phyloP scores from a whole-genome alignment of 2,329 filamentous ascomycete genomes.

The Aspergillus ustus region DNA sequence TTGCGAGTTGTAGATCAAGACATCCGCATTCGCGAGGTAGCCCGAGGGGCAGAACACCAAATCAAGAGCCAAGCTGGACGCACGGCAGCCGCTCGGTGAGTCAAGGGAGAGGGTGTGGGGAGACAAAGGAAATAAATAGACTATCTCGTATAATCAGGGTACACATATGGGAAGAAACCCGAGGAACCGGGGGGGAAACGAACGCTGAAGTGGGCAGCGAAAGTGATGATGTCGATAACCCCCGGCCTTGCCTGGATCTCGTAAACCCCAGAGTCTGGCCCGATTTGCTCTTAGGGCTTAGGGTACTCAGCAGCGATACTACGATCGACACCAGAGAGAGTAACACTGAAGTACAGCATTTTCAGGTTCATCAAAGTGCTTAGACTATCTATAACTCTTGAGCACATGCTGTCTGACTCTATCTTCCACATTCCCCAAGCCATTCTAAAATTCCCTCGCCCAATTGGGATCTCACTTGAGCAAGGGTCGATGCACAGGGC shows the following conservation, averaged over 20 bases:
- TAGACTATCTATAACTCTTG: neutral
- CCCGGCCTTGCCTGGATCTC: slow-evolving; percentile 11
- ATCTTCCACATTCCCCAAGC: slow-evolving; percentile 1
- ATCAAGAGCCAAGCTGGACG: slow-evolving; percentile 1
- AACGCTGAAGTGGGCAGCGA: slow-evolving; percentile 16
- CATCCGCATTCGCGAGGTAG: slow-evolving; percentile 29
- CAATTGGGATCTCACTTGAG: slow-evolving; percentile 3
- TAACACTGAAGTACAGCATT: too few species aligned
- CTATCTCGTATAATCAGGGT: slow-evolving; percentile 8
- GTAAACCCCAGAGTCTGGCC: slow-evolving; percentile 22
- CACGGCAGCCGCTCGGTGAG: neutral
- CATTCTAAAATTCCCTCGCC: neutral
- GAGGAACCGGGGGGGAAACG: slow-evolving; percentile 7
- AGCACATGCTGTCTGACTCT: neutral
- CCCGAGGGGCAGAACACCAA: slow-evolving; percentile 21
- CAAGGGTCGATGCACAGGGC: slow-evolving; percentile 7
- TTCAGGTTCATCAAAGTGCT: too few species aligned
- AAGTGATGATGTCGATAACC: slow-evolving; percentile 19
- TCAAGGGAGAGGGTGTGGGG: slow-evolving; percentile 2
- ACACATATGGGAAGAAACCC: slow-evolving; percentile 9
- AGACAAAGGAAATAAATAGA: slow-evolving; percentile 9
- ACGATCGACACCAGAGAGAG: too few species aligned
- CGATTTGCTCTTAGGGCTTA: slow-evolving; percentile 29
- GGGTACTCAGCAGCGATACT: slow-evolving; percentile 11
- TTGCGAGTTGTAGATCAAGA: slow-evolving; percentile 21